Percentiles rank a stretch among this genome's conserved stretches.
Evolutionary conservation across 2,329 filamentous ascomycete genomes (phyloP).

Genomic region (Helicocarpus griseus): DNA sequence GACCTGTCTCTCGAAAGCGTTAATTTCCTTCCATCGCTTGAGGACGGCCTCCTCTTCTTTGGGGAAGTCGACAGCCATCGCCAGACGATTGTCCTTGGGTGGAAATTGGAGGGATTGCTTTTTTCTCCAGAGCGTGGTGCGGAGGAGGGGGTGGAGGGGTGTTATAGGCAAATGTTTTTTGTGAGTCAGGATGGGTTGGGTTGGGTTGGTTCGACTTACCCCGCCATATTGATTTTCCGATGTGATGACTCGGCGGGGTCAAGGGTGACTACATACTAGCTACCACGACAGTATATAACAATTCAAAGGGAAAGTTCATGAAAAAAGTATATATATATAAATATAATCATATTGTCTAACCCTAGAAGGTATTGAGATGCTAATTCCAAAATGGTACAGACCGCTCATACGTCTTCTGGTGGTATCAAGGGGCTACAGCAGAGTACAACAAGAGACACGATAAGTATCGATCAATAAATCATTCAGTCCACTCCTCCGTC

Average conservation of each 20-base stretch:
- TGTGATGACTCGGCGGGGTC: background rate
- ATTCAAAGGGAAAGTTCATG: background rate
- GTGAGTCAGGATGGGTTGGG: constrained; percentile 6
- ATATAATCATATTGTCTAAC: background rate
- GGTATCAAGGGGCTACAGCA: background rate
- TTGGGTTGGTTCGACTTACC: background rate
- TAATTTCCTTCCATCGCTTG: constrained; percentile 78
- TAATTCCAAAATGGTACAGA: background rate
- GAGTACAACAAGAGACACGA: background rate
- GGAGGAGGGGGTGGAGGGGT: constrained; percentile 7
- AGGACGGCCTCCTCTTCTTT: constrained; percentile 82
- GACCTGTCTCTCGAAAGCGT: constrained; percentile 81
- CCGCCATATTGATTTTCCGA: constrained; percentile 6
- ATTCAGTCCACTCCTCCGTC: constrained; percentile 15
- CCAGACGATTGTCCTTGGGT: constrained; percentile 19
- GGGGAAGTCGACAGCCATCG: constrained; percentile 85
- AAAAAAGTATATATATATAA: background rate
- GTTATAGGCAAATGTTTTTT: constrained; percentile 5
- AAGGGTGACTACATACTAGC: too few relatives aligned
- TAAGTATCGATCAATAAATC: background rate
- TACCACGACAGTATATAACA: background rate
- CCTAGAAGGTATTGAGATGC: background rate
- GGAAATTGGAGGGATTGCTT: background rate
- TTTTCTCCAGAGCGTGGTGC: constrained; percentile 4
- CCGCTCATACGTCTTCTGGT: background rate